Evolutionary conservation across 352 stramenopile species (phyloP), one percentile per base, ranked within the genome.

Genomic region (Phytophthora pisi): DNA sequence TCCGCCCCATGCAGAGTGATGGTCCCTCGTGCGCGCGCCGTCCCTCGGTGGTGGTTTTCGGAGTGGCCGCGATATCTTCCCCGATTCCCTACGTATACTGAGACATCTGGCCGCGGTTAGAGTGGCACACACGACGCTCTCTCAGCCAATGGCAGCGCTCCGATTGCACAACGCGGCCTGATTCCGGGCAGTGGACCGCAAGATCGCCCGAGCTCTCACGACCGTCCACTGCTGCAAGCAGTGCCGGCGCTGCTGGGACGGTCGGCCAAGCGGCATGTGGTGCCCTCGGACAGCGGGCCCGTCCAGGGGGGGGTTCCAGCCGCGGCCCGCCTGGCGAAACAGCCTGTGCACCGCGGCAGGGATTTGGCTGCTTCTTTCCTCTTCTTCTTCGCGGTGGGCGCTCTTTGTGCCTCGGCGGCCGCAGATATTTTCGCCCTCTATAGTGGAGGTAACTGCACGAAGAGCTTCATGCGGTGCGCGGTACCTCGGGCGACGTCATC

Each of bases 1-100:
- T 74, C 31, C 72, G 65, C 57, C 55, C 72, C 72, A 79, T 79
- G 20, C 63, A 71, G 68, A 73, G 63, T 75, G 66, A 78, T 75
- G 66, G 57, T 78, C 66, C 43, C 31, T 65, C 52, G 50, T 45
- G 49, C 16, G 11, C 23, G 50, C 51, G 10, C 10, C 34, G 28
- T 40, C 34, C 10, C 34, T 51, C 34, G 57, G 50, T 66, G 57
- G 50, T 66, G 49, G 65, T 74, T 74, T 78, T 75, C 28, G 57
- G 54, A 78, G 71, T 75, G 34, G 34, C 34, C 34, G 34, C 34
- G 34, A 31, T 31, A 31, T 31, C 28, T 31, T 31, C 28, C 28
- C 28, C 28, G 28, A 31, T 9, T 31, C n/a, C 13, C 23, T 52
- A 45, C 56, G 61, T 57, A 31, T 18, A 28, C 40, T 46, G 38